These are phyloP conservation scores for Ceratocystis destructans DNA, from an alignment of 2,329 filamentous ascomycete species.

Conservation along the genomic window DNA sequence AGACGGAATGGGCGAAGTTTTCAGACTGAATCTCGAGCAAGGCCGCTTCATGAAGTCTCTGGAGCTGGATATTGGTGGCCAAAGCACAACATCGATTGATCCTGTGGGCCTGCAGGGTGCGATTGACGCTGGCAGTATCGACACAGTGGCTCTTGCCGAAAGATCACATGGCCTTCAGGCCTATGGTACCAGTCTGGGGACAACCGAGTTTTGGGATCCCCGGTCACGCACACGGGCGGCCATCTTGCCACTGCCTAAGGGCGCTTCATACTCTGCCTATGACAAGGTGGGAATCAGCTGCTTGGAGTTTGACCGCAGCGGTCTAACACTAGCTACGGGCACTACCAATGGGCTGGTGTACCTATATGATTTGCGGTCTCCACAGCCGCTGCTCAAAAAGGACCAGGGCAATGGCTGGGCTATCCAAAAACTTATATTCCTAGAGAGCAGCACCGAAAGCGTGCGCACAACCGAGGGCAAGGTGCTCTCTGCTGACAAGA, in stretches of 20 bases:
- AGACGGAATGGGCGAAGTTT: slow-evolving; percentile 83
- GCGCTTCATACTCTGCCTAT: slow-evolving; percentile 29
- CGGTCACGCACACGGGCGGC: slow-evolving; percentile 71
- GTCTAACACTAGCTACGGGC: slow-evolving; percentile 72
- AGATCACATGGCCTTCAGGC: slow-evolving; percentile 78
- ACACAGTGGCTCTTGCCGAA: slow-evolving; percentile 75
- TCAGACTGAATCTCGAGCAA: slow-evolving; percentile 77
- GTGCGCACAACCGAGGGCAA: slow-evolving; percentile 74
- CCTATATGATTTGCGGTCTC: slow-evolving; percentile 82
- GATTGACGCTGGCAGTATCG: slow-evolving; percentile 72
- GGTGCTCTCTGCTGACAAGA: slow-evolving; percentile 81
- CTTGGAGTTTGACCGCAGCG: slow-evolving; percentile 70
- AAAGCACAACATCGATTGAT: slow-evolving; percentile 37
- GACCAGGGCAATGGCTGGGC: slow-evolving; percentile 93
- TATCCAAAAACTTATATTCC: slow-evolving; percentile 67
- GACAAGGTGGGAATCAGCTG: slow-evolving; percentile 68
- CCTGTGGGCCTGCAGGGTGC: slow-evolving; percentile 67
- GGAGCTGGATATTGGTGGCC: slow-evolving; percentile 76
- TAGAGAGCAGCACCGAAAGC: slow-evolving; percentile 52
- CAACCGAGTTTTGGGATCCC: slow-evolving; percentile 93
- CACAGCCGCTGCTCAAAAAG: slow-evolving; percentile 72
- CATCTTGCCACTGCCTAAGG: slow-evolving; percentile 36
- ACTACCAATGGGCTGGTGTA: slow-evolving; percentile 80
- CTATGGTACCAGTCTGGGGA: slow-evolving; percentile 89
- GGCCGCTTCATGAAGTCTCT: slow-evolving; percentile 92